These are phyloP conservation scores for Cudoniella acicularis DNA, from an alignment of 495 filamentous ascomycete genomes.

Conservation along the genomic window DNA sequence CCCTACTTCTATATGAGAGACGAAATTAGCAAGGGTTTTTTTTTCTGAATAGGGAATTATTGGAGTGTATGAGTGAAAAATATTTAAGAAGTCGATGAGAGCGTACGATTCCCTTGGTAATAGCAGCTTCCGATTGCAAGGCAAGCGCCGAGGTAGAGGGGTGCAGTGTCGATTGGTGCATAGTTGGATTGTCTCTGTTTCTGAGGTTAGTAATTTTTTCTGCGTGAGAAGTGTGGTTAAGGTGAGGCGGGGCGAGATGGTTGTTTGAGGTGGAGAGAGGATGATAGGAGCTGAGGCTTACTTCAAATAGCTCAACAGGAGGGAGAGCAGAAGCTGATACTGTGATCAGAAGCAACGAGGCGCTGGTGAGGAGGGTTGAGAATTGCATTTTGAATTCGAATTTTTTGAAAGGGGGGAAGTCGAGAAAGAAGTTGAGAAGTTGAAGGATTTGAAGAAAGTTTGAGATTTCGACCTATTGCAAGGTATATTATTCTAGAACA, in stretches of 20 bases:
- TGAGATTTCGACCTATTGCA: too few relatives aligned
- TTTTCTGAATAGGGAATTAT: too few relatives aligned
- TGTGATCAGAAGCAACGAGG: background rate
- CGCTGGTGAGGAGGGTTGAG: constrained; percentile 1
- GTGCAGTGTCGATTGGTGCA: background rate
- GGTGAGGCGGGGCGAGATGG: too few relatives aligned
- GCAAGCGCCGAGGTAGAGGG: background rate
- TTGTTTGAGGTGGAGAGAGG: too few relatives aligned
- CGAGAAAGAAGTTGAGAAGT: too few relatives aligned
- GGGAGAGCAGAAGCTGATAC: background rate
- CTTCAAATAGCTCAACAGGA: background rate
- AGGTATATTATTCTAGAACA: too few relatives aligned
- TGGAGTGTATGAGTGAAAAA: background rate
- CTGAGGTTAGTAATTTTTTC: background rate
- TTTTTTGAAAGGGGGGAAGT: too few relatives aligned
- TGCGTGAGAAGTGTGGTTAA: background rate
- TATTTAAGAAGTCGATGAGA: background rate
- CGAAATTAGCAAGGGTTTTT: background rate
- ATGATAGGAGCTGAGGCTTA: background rate
- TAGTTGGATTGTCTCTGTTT: background rate
- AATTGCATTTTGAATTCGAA: background rate
- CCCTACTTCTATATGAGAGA: background rate
- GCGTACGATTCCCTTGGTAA: background rate
- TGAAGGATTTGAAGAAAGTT: too few relatives aligned
- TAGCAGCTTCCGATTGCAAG: background rate